These are phyloP conservation scores for Kingdonia uniflora DNA, from an alignment of 164 flowering plant genomes.

Conservation along the genomic window DNA sequence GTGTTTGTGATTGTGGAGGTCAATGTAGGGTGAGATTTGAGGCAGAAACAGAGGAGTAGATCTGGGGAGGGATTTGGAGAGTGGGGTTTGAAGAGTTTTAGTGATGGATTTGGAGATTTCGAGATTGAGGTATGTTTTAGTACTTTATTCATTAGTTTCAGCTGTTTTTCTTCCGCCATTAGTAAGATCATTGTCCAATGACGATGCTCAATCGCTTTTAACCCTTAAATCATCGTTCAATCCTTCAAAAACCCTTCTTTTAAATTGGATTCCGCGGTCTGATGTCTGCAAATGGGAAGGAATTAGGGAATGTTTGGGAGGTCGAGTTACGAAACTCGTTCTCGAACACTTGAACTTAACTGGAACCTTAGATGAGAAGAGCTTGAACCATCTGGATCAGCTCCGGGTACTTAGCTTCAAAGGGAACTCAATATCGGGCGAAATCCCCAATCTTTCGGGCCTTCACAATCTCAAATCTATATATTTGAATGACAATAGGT, in stretches of 20 bases:
- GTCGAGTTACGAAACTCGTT: constrained; percentile 71
- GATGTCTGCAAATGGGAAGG: constrained; percentile 60
- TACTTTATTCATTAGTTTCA: not conserved
- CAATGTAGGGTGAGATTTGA: too few species aligned
- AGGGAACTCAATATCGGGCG: constrained; percentile 57
- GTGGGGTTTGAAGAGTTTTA: too few species aligned
- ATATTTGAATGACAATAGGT: constrained; percentile 49
- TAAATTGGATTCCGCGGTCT: constrained; percentile 17
- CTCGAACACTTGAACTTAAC: constrained; percentile 43
- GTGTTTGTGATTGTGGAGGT: too few species aligned
- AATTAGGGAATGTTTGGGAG: constrained; percentile 51
- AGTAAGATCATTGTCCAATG: constrained; percentile 18
- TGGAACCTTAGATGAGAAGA: constrained; percentile 37
- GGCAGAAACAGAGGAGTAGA: too few species aligned
- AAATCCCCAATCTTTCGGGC: constrained; percentile 57
- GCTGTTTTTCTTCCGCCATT: constrained; percentile 2
- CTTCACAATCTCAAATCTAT: constrained; percentile 65
- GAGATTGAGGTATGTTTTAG: too few species aligned
- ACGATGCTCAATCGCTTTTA: constrained; percentile 41
- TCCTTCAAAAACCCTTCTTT: constrained; percentile 32
- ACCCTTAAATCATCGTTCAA: constrained; percentile 35
- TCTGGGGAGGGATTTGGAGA: too few species aligned
- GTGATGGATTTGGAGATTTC: too few species aligned
- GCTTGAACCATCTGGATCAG: constrained; percentile 55
- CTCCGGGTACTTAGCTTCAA: constrained; percentile 78